phyloP scores from a whole-genome alignment of 2,329 filamentous ascomycete genomes.

The Exophiala xenobiotica region DNA sequence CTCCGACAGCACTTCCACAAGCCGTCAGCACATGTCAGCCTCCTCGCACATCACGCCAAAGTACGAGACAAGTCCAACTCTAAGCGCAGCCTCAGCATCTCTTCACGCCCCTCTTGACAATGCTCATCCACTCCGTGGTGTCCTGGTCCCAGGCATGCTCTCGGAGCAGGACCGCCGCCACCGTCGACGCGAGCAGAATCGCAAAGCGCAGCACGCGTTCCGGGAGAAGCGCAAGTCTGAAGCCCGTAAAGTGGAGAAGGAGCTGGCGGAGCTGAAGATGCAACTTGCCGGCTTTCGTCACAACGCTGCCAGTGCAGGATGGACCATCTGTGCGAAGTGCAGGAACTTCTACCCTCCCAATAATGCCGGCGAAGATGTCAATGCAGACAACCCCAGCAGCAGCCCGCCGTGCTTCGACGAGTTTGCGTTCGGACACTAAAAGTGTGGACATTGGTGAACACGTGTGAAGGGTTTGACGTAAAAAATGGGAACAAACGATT shows the following conservation, averaged over 20 bases:
- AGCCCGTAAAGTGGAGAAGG: conserved; percentile 12
- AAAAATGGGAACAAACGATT: too few species aligned
- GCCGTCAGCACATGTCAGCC: neutral
- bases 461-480: too few species aligned
- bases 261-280: conserved; percentile 11
- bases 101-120: neutral
- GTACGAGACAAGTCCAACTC: neutral
- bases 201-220: conserved; percentile 20
- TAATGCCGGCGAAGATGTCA: neutral
- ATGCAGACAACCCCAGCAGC: too few species aligned
- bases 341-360: conserved; percentile 13
- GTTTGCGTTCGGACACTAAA: too few species aligned
- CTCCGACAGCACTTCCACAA: conserved; percentile 1
- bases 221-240: conserved; percentile 20
- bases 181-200: conserved; percentile 53
- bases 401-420: too few species aligned
- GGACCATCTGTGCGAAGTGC: conserved; percentile 15
- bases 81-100: neutral
- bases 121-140: neutral
- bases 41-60: neutral
- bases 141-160: neutral
- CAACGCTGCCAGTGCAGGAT: neutral
- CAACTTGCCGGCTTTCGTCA: conserved; percentile 3
- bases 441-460: too few species aligned
- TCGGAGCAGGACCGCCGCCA: conserved; percentile 31